Base-by-base conservation (phyloP, 2,329 filamentous ascomycete species). In the Trichophyton mentagrophytes region DNA sequence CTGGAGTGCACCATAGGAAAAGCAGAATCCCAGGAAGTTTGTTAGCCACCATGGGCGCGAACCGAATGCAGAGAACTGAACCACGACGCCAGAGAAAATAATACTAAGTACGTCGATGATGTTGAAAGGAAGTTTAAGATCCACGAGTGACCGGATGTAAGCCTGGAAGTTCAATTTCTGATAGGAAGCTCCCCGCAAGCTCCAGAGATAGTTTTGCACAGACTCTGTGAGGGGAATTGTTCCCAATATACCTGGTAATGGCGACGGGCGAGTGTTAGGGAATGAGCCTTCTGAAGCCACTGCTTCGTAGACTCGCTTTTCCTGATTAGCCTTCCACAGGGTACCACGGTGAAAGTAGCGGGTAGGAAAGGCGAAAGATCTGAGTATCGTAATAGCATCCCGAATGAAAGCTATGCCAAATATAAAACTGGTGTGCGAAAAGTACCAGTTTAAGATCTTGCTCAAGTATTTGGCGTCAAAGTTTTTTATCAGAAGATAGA, bases 401-500 rank as follows among this genome's bases (percentile, higher is more conserved):
- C 85, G 85, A 55, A 90, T 75, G 25, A 96, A 79, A 49, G 84
- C 85, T 7, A 85, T 79, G 15, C 93, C 80, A 63, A 89, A 89
- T 64, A 88, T 85, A n/a, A 95, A 74, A 0, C 89, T 89, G 69
- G 92, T 84, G 61, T 83, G 73, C 2, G 88, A 88, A 74, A 96
- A 91, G 77, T 97, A 96, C 69, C 82, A 84, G 44, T 88, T 86
- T 22, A 97, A 77, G 44, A 95, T 82, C 73, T 86, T 88, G 76
- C 92, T 96, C 68, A 97, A 75, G 22, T 95, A 77, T 9, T 85
- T 79, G 0, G 90, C 86, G 68, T 96, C 89, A 60, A 96, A 82
- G 82, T 87, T 93, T 71, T 95, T 90, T 70, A 97, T 90, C 62
- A 96, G 78, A 67, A 91, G 86, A 76, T 97, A 97, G 11, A 97